Evolutionary conservation across 768 basidiomycete genomes (phyloP), one percentile per base, ranked within the genome.

Genomic region (Phaeotremella skinneri): DNA sequence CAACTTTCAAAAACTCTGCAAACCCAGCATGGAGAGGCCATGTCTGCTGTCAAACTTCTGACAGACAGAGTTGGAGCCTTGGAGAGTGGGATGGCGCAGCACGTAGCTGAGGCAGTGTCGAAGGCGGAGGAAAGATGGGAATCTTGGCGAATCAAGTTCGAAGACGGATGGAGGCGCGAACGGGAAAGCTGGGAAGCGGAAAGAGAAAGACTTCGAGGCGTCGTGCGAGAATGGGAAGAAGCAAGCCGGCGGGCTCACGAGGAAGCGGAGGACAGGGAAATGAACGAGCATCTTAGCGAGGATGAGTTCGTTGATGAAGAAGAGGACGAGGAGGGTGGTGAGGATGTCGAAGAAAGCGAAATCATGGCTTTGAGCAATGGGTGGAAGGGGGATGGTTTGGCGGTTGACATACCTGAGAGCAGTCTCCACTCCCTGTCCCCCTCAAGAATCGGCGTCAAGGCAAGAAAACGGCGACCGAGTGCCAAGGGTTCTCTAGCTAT

Each of bases 171-270:
- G 90, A 82, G 79, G 32, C 79, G 76, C 27, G 85, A 92, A 30
- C 84, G 86, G 66, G 86, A 89, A 64, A 87, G 88, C 55, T 96
- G 91, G 91, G 82, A 81, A 1, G 80, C 83, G 34, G 92, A 96
- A 76, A 81, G 91, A 3, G 87, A 87, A 60, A 81, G 89, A 20
- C 80, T 96, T 11, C 80, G 81, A 39, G 79, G 82, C 20, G 90
- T 89, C 13, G 81, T 86, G 49, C 85, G 88, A 41, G 89, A 92
- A 65, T 93, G 88, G 87, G 92, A 93, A 76, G 77, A 78, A 55
- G 70, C 72, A 7, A 78, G 76, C 59, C 34, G 68, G 26, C 53
- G 76, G 5, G 76, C 78, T 23, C 68, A 75, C 47, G 77, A 78
- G 58, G 73, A 78, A 37, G 75, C 74, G 27, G 76, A 75, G 52